Conservation (phyloP, 2,329 filamentous ascomycete species). For the Colletotrichum cordylinicola region DNA sequence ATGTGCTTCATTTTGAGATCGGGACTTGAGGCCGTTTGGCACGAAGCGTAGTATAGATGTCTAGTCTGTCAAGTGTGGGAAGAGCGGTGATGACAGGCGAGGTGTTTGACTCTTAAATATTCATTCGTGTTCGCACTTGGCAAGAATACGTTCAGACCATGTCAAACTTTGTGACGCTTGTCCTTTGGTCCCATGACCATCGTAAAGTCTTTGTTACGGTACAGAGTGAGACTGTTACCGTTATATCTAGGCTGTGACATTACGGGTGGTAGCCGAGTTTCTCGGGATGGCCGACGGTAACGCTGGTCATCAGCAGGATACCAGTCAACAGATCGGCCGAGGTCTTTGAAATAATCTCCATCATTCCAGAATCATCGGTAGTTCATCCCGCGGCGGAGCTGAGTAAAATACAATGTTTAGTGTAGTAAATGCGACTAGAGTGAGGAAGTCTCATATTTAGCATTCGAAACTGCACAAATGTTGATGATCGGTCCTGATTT, state of each 20-base stretch:
- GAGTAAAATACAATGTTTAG: not conserved
- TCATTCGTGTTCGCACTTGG: accelerated
- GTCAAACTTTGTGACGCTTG: not conserved
- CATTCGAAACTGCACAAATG: not conserved
- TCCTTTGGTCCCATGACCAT: not conserved
- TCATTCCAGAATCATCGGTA: not conserved
- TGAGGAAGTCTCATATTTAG: not conserved
- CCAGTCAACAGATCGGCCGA: accelerated
- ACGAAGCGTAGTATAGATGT: not conserved
- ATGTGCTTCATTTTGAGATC: not conserved
- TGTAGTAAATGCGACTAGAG: not conserved
- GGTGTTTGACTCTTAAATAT: not conserved
- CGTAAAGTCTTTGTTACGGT: not conserved
- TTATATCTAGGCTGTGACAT: not conserved
- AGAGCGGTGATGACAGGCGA: not conserved
- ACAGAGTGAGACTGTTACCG: not conserved
- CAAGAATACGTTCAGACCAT: not conserved
- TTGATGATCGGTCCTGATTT: not conserved
- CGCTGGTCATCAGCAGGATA: not conserved
- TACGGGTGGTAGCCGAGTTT: not conserved
- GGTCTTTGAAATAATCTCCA: not conserved
- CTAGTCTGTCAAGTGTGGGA: not conserved
- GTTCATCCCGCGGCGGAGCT: not conserved
- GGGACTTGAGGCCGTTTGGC: not conserved
- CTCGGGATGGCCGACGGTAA: not conserved